Evolutionary conservation across 1,284 basidiomycete species (phyloP).

Genomic region (Ganoderma sp.): DNA sequence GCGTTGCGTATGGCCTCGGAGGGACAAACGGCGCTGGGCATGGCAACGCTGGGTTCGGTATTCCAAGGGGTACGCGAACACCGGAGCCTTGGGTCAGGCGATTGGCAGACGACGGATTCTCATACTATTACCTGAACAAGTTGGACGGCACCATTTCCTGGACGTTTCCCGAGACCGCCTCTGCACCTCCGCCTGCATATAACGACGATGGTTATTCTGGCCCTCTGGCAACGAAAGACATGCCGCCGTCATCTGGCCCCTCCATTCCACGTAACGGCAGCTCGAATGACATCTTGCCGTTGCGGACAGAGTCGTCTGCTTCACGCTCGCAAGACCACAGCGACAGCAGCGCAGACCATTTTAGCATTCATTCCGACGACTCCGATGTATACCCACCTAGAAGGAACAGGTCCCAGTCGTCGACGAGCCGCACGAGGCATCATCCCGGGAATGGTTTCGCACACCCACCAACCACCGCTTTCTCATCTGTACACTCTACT

Average conservation of each 20-base stretch:
- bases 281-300: conserved; percentile 37
- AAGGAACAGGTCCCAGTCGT: conserved; percentile 39
- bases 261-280: conserved; percentile 29
- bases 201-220: conserved; percentile 22
- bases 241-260: conserved; percentile 12
- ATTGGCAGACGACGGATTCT: conserved; percentile 83
- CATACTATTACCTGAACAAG: conserved; percentile 82
- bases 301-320: conserved; percentile 38
- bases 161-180: conserved; percentile 56
- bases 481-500: conserved; percentile 22
- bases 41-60: conserved; percentile 61
- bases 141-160: conserved; percentile 71
- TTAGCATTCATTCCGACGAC: conserved; percentile 70
- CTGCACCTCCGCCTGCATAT: conserved; percentile 22
- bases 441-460: conserved; percentile 24
- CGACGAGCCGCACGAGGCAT: conserved; percentile 26
- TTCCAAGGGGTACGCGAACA: conserved; percentile 60
- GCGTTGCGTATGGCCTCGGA: conserved; percentile 55
- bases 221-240: conserved; percentile 16
- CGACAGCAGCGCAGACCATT: conserved; percentile 44
- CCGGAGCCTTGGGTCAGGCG: conserved; percentile 83
- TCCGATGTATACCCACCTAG: conserved; percentile 73
- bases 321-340: conserved; percentile 37
- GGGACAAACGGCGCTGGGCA: conserved; percentile 29
- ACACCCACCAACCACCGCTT: conserved; percentile 10